These are phyloP conservation scores for Aspergillus heteromorphus DNA, from an alignment of 495 filamentous ascomycete genomes.

Conservation along the genomic window DNA sequence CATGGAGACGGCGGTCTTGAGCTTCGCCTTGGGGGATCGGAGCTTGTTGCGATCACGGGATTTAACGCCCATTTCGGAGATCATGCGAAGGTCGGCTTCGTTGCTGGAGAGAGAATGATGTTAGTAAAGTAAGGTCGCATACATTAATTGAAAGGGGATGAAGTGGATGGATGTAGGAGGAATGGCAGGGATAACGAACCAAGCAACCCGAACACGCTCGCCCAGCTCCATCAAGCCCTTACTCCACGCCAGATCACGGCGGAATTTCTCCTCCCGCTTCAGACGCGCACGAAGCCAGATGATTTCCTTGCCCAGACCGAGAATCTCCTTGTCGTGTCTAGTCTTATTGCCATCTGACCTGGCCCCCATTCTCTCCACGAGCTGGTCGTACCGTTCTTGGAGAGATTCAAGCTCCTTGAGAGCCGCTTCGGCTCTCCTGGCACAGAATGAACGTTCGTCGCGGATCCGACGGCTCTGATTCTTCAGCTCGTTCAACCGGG, in stretches of 20 bases:
- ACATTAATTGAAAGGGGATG: neutral
- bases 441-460: constrained; percentile 51
- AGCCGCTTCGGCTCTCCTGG: constrained; percentile 43
- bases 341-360: constrained; percentile 46
- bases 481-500: constrained; percentile 51
- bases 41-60: constrained; percentile 25
- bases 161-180: constrained; percentile 7
- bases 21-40: constrained; percentile 34
- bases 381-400: constrained; percentile 47
- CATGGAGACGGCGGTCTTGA: constrained; percentile 46
- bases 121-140: constrained; percentile 8
- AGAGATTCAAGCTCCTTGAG: constrained; percentile 50
- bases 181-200: constrained; percentile 55
- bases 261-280: constrained; percentile 72
- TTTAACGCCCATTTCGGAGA: constrained; percentile 71
- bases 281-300: constrained; percentile 77
- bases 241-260: constrained; percentile 71
- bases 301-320: constrained; percentile 81
- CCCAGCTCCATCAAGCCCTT: constrained; percentile 76
- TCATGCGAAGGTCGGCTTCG: constrained; percentile 79
- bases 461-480: constrained; percentile 50
- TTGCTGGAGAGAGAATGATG: constrained; percentile 55
- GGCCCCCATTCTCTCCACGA: constrained; percentile 38
- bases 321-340: constrained; percentile 72
- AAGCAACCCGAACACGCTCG: constrained; percentile 66